Percentiles rank a stretch among this genome's conserved stretches.
phyloP scores from a whole-genome alignment of 768 basidiomycete genomes.

The Tulasnella sp. region DNA sequence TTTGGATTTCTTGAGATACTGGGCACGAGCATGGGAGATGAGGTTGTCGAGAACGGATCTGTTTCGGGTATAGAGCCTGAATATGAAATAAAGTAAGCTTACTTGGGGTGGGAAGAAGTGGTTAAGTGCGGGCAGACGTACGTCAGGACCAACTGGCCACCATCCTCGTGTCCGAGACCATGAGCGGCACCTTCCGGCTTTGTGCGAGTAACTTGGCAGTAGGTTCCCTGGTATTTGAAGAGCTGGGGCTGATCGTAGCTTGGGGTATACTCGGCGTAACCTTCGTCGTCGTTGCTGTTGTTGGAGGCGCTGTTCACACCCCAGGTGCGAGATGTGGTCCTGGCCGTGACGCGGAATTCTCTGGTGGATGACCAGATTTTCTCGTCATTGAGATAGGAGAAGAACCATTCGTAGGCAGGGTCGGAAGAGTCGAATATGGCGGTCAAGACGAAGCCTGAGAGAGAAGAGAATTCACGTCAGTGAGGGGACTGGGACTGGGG shows the following conservation, averaged over 20 bases:
- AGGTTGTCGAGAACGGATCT: slow-evolving; percentile 44
- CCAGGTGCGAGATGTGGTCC: slow-evolving; percentile 45
- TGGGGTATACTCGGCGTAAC: neutral
- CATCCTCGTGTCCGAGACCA: slow-evolving; percentile 22
- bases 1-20: slow-evolving; percentile 44
- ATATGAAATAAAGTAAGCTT: neutral
- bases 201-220: slow-evolving; percentile 36
- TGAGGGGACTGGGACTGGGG: neutral
- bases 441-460: slow-evolving; percentile 46
- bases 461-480: neutral
- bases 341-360: slow-evolving; percentile 45
- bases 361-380: slow-evolving; percentile 45
- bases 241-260: slow-evolving; percentile 21
- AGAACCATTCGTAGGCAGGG: slow-evolving; percentile 51
- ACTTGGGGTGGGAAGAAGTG: neutral
- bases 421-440: slow-evolving; percentile 50
- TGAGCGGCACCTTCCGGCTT: slow-evolving; percentile 14
- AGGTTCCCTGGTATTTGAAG: slow-evolving; percentile 8
- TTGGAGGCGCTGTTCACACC: slow-evolving; percentile 35
- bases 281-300: neutral
- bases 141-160: slow-evolving; percentile 29
- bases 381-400: slow-evolving; percentile 46
- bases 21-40: slow-evolving; percentile 45
- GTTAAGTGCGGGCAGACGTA: slow-evolving; percentile 24
- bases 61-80: slow-evolving; percentile 47